Conservation (phyloP, 768 basidiomycete genomes). For the Leccinum uliginosum region DNA sequence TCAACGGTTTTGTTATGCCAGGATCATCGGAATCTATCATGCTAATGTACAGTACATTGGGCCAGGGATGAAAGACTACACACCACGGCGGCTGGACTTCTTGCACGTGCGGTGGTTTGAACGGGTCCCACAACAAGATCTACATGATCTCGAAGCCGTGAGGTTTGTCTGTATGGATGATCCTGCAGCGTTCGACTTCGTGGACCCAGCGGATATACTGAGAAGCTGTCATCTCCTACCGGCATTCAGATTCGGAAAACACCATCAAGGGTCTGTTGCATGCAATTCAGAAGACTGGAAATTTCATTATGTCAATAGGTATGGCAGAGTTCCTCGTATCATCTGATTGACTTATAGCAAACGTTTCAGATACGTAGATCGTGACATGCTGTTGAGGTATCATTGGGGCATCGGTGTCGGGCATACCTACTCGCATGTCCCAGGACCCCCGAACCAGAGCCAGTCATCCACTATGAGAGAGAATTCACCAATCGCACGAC, state of each 20-base stretch:
- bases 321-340: background rate
- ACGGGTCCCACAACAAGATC: background rate
- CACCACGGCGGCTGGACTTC: background rate
- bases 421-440: background rate
- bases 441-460: too few species aligned
- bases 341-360: background rate
- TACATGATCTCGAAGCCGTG: background rate
- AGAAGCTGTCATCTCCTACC: background rate
- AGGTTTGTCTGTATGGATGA: background rate
- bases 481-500: too few species aligned
- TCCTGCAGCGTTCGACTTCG: background rate
- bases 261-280: background rate
- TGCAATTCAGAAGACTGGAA: background rate
- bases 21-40: too few species aligned
- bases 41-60: too few species aligned
- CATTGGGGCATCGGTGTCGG: background rate
- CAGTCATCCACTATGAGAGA: background rate
- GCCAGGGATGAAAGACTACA: background rate
- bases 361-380: background rate
- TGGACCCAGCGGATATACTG: background rate
- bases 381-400: background rate
- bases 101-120: background rate
- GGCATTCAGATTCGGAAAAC: background rate
- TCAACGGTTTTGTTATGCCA: too few species aligned
- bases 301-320: background rate